These are phyloP conservation scores for Adansonia gregorii DNA, from an alignment of 441 rosid genomes.

Conservation along the genomic window DNA sequence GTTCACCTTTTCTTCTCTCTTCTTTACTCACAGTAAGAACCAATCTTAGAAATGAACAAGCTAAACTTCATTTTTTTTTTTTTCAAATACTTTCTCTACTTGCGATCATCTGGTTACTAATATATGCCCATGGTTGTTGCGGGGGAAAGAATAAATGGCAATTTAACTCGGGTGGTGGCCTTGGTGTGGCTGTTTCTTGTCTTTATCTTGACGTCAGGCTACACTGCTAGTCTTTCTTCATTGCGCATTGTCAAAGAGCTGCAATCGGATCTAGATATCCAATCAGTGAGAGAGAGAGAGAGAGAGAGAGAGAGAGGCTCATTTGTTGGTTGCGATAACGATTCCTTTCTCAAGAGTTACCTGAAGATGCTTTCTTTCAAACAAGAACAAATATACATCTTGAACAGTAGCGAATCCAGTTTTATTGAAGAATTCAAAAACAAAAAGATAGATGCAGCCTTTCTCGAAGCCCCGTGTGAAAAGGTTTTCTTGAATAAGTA, in stretches of 20 bases:
- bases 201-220: constrained; percentile 49
- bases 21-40: no score
- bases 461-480: constrained; percentile 49
- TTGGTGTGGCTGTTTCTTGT: constrained; percentile 56
- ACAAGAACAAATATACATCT: constrained; percentile 26
- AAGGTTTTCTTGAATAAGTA: constrained; percentile 35
- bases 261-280: constrained; percentile 36
- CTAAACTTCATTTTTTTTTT: no score
- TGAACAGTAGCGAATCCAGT: constrained; percentile 7
- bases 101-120: no score
- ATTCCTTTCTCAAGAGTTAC: constrained; percentile 42
- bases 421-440: constrained; percentile 19
- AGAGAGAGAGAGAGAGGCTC: neutral
- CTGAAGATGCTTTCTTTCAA: constrained; percentile 33
- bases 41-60: no score
- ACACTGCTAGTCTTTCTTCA: constrained; percentile 59
- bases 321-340: constrained; percentile 40
- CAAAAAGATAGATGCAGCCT: constrained; percentile 40
- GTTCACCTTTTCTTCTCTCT: constrained; percentile 47
- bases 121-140: neutral
- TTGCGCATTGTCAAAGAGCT: constrained; percentile 46
- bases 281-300: constrained; percentile 29
- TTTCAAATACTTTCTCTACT: no score
- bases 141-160: constrained; percentile 47
- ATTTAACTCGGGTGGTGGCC: constrained; percentile 45